Percentiles rank a stretch among this genome's conserved stretches.
phyloP scores from a whole-genome alignment of 2,329 filamentous ascomycete genomes.

The Neocatenulostroma microsporum region DNA sequence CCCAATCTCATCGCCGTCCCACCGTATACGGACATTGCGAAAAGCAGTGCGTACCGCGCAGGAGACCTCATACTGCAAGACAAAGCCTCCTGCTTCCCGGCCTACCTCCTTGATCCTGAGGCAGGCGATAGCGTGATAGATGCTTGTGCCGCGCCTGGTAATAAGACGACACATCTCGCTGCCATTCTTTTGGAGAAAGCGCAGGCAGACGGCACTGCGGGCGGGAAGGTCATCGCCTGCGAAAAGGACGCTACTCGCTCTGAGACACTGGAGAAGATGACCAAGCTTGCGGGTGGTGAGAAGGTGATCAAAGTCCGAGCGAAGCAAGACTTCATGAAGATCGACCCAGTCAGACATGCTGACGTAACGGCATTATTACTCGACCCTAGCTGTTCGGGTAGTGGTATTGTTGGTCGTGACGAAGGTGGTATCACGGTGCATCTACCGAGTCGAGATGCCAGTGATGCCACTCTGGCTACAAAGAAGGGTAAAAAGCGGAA shows the following conservation, averaged over 20 bases:
- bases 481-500: slow-evolving; percentile 27
- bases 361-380: slow-evolving; percentile 76
- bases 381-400: slow-evolving; percentile 92
- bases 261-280: slow-evolving; percentile 75
- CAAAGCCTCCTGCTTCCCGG: slow-evolving; percentile 94
- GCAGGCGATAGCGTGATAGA: slow-evolving; percentile 73
- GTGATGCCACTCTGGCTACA: slow-evolving; percentile 5
- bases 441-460: slow-evolving; percentile 40
- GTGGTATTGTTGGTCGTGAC: slow-evolving; percentile 85
- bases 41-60: slow-evolving; percentile 61
- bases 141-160: slow-evolving; percentile 87
- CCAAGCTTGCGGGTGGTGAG: slow-evolving; percentile 65
- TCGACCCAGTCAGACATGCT: slow-evolving; percentile 59
- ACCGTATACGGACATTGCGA: slow-evolving; percentile 62
- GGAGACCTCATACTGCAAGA: slow-evolving; percentile 87
- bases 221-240: slow-evolving; percentile 61
- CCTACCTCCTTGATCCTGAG: slow-evolving; percentile 68
- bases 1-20: slow-evolving; percentile 76
- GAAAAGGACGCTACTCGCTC: slow-evolving; percentile 68
- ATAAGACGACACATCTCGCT: slow-evolving; percentile 92
- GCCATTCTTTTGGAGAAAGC: slow-evolving; percentile 50
- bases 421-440: slow-evolving; percentile 59
- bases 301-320: slow-evolving; percentile 58
- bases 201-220: slow-evolving; percentile 11
- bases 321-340: slow-evolving; percentile 73